Percentiles rank a stretch among this genome's conserved stretches.
Conservation (phyloP, 163 green algal genomes). For the Scenedesmus sp. region DNA sequence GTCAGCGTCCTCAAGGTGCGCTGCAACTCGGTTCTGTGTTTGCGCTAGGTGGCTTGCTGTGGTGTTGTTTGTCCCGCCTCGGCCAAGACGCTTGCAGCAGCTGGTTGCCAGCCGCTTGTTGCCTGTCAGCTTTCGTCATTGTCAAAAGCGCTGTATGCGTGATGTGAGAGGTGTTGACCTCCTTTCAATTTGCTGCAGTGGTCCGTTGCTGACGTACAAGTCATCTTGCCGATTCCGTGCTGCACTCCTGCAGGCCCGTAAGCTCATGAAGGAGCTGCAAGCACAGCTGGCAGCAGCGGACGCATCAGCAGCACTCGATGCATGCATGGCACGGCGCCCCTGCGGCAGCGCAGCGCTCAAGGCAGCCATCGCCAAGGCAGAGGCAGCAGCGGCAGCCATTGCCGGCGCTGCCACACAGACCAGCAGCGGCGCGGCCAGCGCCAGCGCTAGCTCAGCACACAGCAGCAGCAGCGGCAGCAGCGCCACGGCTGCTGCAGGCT, state of each 20-base stretch:
- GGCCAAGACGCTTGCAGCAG: background rate
- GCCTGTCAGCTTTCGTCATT: too few species aligned
- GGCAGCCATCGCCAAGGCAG: conserved; percentile 65
- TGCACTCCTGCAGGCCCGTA: conserved; percentile 58
- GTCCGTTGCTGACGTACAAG: background rate
- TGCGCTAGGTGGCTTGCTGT: background rate
- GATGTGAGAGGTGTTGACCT: background rate
- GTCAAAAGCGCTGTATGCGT: background rate
- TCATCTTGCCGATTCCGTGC: background rate
- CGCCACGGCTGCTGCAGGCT: background rate
- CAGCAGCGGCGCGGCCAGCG: conserved; percentile 15
- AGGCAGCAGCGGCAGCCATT: conserved; percentile 61
- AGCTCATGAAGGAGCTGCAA: conserved; percentile 72
- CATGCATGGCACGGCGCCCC: conserved; percentile 61
- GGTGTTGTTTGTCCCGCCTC: background rate
- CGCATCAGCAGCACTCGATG: conserved; percentile 66
- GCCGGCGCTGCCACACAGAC: background rate
- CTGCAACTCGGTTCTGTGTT: background rate
- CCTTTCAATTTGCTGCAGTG: background rate
- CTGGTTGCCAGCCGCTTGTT: too few species aligned
- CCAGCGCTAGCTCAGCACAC: background rate
- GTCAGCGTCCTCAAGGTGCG: conserved; percentile 66
- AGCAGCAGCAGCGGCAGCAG: conserved; percentile 10
- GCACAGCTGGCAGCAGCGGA: conserved; percentile 68
- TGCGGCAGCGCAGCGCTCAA: conserved; percentile 65